Percentiles rank a stretch among this genome's conserved stretches.
Conservation (phyloP, 768 basidiomycete species). For the Boletus barrowsii region DNA sequence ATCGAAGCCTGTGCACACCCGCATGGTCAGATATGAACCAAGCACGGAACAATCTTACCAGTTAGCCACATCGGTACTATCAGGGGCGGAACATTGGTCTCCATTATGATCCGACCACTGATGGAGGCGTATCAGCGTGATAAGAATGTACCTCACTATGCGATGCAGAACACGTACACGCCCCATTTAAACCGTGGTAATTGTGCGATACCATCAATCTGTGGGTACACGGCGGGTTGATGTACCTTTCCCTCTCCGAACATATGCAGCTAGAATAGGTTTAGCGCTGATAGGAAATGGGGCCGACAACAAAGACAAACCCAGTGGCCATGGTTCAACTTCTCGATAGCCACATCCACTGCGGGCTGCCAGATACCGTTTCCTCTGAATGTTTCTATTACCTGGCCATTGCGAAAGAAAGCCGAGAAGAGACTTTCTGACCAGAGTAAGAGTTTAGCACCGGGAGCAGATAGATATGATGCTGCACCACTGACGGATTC, state of each 20-base stretch:
- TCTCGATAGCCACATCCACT: conserved; percentile 76
- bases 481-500: conserved; percentile 60
- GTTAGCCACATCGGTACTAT: conserved; percentile 94
- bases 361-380: conserved; percentile 85
- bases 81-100: conserved; percentile 58
- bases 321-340: conserved; percentile 82
- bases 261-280: conserved; percentile 71
- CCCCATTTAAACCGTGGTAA: conserved; percentile 94
- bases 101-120: conserved; percentile 84
- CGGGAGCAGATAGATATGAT: neutral
- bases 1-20: conserved; percentile 61
- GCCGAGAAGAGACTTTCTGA: conserved; percentile 68
- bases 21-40: neutral
- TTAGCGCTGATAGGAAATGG: conserved; percentile 1
- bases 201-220: conserved; percentile 40
- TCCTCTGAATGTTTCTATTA: conserved; percentile 91
- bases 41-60: conserved; percentile 36
- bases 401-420: conserved; percentile 89
- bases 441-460: conserved; percentile 18
- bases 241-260: conserved; percentile 89
- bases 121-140: neutral
- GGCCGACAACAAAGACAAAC: conserved; percentile 43
- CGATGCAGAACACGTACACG: conserved; percentile 55
- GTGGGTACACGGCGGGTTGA: conserved; percentile 57
- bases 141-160: neutral